These are phyloP conservation scores for Alternaria panax DNA, from an alignment of 2,329 filamentous ascomycete genomes.

Conservation along the genomic window DNA sequence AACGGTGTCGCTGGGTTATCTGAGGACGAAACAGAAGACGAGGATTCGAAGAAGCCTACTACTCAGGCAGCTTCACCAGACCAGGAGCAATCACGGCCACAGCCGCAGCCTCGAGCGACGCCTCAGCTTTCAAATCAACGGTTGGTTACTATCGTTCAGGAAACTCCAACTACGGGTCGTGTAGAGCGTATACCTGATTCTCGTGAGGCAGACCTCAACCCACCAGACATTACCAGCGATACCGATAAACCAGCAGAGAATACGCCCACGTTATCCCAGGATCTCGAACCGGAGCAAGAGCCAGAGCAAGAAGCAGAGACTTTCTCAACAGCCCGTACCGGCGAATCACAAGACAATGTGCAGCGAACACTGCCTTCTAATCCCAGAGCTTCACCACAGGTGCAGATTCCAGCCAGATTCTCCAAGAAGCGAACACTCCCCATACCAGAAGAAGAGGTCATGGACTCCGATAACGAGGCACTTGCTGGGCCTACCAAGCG, in stretches of 20 bases:
- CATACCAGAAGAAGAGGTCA: not conserved
- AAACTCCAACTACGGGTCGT: slow-evolving; percentile 40
- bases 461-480: not conserved
- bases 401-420: slow-evolving; percentile 11
- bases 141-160: slow-evolving; percentile 39
- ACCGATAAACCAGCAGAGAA: not conserved
- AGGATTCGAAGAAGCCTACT: slow-evolving; percentile 27
- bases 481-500: slow-evolving; percentile 25
- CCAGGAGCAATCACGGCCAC: slow-evolving; percentile 13
- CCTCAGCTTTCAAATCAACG: slow-evolving; percentile 33
- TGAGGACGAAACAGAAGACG: slow-evolving; percentile 37
- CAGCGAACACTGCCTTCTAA: not conserved
- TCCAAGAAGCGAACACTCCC: slow-evolving; percentile 24
- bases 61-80: slow-evolving; percentile 25
- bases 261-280: not conserved
- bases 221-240: slow-evolving; percentile 2
- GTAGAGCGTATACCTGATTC: slow-evolving; percentile 7
- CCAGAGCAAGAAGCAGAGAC: slow-evolving; percentile 1
- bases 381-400: slow-evolving; percentile 11
- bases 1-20: slow-evolving; percentile 12
- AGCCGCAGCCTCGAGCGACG: slow-evolving; percentile 27
- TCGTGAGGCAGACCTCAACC: not conserved
- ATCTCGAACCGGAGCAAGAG: not conserved
- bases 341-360: slow-evolving; percentile 13
- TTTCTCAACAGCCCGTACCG: slow-evolving; percentile 31